A percentile compares a stretch with the other conserved stretches of the same genome.
phyloP scores from a whole-genome alignment of 2,329 filamentous ascomycete species.

The Hypoxylon sp. region DNA sequence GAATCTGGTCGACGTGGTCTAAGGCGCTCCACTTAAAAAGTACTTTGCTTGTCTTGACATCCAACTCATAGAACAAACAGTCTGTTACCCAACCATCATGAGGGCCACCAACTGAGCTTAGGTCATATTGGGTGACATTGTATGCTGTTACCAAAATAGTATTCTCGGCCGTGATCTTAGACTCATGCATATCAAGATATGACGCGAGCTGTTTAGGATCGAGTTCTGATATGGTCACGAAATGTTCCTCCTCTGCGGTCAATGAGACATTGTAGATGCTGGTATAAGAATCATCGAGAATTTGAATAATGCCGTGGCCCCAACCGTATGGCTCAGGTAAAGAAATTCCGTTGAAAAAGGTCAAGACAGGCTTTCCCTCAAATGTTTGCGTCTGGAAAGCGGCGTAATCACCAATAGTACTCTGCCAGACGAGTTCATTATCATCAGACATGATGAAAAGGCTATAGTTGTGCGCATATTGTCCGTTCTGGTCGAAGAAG shows the following conservation, averaged over 20 bases:
- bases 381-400: constrained; percentile 52
- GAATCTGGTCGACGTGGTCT: constrained; percentile 55
- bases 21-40: constrained; percentile 60
- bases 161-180: constrained; percentile 49
- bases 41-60: constrained; percentile 57
- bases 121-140: constrained; percentile 52
- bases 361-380: constrained; percentile 53
- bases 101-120: constrained; percentile 54
- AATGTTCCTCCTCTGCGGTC: constrained; percentile 32
- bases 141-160: constrained; percentile 53
- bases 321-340: constrained; percentile 49
- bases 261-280: constrained; percentile 46
- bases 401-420: constrained; percentile 46
- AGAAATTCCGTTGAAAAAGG: constrained; percentile 51
- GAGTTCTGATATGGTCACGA: constrained; percentile 35
- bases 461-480: constrained; percentile 43
- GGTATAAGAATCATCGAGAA: constrained; percentile 53
- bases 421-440: constrained; percentile 52
- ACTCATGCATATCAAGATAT: constrained; percentile 55
- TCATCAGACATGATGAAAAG: constrained; percentile 48
- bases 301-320: constrained; percentile 54
- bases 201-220: constrained; percentile 31
- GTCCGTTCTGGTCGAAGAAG: constrained; percentile 47
- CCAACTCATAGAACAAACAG: constrained; percentile 60
- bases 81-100: constrained; percentile 56